phyloP scores from a whole-genome alignment of 805 yeast species.

The Saturnispora halmiae region DNA sequence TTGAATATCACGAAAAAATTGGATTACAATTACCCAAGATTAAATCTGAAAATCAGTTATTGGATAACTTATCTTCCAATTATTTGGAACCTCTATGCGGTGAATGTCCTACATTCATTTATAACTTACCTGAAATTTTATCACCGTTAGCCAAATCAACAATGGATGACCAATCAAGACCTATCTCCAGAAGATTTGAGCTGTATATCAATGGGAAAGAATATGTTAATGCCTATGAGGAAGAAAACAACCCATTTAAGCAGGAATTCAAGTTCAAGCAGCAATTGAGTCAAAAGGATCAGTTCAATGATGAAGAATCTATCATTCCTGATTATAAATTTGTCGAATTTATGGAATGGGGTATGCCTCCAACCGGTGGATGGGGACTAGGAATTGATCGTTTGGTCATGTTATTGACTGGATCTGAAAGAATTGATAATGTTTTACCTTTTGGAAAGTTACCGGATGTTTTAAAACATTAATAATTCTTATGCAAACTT shows the following conservation, averaged over 20 bases:
- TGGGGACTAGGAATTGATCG: conserved; percentile 96
- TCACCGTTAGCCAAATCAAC: conserved; percentile 83
- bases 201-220: conserved; percentile 73
- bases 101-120: conserved; percentile 59
- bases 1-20: conserved; percentile 31
- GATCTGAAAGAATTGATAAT: conserved; percentile 56
- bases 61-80: conserved; percentile 18
- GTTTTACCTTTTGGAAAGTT: conserved; percentile 70
- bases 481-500: conserved; percentile 7
- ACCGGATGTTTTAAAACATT: conserved; percentile 60
- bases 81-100: conserved; percentile 60
- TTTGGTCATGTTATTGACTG: conserved; percentile 68
- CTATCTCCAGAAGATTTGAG: conserved; percentile 68
- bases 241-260: conserved; percentile 77
- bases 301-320: conserved; percentile 49
- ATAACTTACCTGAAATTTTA: conserved; percentile 73
- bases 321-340: conserved; percentile 65
- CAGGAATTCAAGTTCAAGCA: conserved; percentile 55
- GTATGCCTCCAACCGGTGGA: conserved; percentile 97
- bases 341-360: conserved; percentile 76
- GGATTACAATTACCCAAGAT: conserved; percentile 31
- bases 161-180: conserved; percentile 12
- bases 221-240: conserved; percentile 89
- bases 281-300: conserved; percentile 44
- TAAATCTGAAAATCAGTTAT: conserved; percentile 40